Percentiles rank a stretch among this genome's conserved stretches.
Evolutionary conservation across 148 eudicot genomes (phyloP).

Genomic region (Chenopodium suecicum): DNA sequence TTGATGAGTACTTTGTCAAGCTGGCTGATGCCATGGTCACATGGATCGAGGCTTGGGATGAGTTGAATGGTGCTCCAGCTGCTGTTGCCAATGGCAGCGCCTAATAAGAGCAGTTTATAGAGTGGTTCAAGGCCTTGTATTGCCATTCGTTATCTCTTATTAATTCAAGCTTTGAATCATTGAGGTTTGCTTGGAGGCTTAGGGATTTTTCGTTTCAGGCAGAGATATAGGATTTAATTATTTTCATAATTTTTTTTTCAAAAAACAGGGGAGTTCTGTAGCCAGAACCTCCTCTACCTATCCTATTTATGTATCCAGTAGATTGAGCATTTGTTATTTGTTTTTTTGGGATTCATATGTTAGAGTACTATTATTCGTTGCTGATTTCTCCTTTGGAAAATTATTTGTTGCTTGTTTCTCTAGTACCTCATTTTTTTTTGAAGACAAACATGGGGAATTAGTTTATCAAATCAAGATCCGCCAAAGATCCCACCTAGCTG

Average conservation of each 20-base stretch:
- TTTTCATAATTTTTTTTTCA: constrained; percentile 1
- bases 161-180: constrained; percentile 5
- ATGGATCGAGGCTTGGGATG: constrained; percentile 92
- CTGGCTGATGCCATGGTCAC: constrained; percentile 86
- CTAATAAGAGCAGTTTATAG: constrained; percentile 29
- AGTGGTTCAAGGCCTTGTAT: constrained; percentile 13
- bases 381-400: background rate
- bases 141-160: constrained; percentile 12
- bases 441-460: too few relatives aligned
- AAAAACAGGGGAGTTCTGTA: constrained; percentile 3
- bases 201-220: constrained; percentile 14
- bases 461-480: too few relatives aligned
- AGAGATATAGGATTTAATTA: constrained; percentile 11
- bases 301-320: constrained; percentile 7
- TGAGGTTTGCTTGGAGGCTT: constrained; percentile 13
- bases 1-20: constrained; percentile 82
- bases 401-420: background rate
- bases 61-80: constrained; percentile 46
- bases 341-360: constrained; percentile 14
- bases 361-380: constrained; percentile 1
- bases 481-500: too few relatives aligned
- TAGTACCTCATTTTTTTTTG: too few relatives aligned
- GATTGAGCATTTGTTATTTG: constrained; percentile 14
- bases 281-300: background rate
- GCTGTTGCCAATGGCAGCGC: constrained; percentile 43